Evolutionary conservation across 352 stramenopile genomes (phyloP).

Genomic region (Globisporangium barbulae): DNA sequence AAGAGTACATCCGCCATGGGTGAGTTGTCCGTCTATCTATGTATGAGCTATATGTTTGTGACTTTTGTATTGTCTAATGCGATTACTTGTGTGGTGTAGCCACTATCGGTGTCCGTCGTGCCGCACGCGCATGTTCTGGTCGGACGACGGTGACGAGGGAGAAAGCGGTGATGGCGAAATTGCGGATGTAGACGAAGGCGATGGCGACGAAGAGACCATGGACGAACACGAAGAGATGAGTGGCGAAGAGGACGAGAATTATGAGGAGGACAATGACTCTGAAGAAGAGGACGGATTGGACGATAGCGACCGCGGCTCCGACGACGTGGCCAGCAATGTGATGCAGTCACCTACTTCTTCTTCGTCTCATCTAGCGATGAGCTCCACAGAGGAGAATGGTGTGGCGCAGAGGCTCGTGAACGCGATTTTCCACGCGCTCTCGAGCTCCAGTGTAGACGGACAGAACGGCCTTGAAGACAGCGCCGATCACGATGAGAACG

Average conservation of each 20-base stretch:
- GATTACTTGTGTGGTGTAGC: neutral
- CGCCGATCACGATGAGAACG: neutral
- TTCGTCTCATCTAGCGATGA: neutral
- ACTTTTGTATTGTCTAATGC: slow-evolving; percentile 7
- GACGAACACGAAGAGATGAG: slow-evolving; percentile 17
- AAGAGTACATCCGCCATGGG: slow-evolving; percentile 59
- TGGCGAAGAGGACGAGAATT: neutral
- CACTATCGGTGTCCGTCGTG: slow-evolving; percentile 66
- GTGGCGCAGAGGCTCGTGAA: slow-evolving; percentile 12
- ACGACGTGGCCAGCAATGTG: neutral
- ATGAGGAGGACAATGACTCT: neutral
- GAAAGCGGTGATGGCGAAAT: slow-evolving; percentile 16
- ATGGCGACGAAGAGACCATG: slow-evolving; percentile 17
- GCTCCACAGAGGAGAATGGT: slow-evolving; percentile 6
- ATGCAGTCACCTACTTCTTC: neutral
- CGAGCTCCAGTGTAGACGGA: slow-evolving; percentile 4
- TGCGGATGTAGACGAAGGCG: slow-evolving; percentile 14
- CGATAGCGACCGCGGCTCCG: neutral
- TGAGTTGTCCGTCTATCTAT: slow-evolving; percentile 19
- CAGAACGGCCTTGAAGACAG: slow-evolving; percentile 6
- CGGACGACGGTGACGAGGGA: slow-evolving; percentile 21
- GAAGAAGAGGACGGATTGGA: neutral
- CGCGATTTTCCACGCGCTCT: slow-evolving; percentile 13
- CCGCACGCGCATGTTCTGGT: slow-evolving; percentile 45
- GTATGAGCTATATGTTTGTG: neutral